phyloP scores from a whole-genome alignment of 371 early-diverging fungal genomes.

The Rhizopus arrhizus region DNA sequence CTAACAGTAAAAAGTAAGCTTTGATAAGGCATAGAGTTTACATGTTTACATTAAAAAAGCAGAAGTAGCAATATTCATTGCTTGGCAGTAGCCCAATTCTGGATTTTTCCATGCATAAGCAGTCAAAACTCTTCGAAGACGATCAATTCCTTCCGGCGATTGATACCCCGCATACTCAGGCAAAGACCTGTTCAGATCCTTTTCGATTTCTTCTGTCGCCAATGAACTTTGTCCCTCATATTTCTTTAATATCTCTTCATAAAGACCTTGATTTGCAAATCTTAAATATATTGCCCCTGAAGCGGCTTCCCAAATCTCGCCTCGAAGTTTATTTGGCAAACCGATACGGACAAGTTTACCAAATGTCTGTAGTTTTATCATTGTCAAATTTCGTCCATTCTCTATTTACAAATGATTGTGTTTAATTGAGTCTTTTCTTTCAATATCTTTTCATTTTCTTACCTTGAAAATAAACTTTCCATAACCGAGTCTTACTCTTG shows the following conservation, averaged over 20 bases:
- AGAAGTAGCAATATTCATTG: conserved; percentile 97
- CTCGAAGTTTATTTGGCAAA: conserved; percentile 86
- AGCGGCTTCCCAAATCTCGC: conserved; percentile 95
- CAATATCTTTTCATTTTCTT: background rate
- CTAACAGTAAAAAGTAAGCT: conserved; percentile 26
- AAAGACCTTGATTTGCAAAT: conserved; percentile 83
- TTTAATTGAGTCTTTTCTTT: no score
- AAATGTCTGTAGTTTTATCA: conserved; percentile 81
- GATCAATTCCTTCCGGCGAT: conserved; percentile 85
- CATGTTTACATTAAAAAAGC: conserved; percentile 79
- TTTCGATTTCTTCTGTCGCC: conserved; percentile 96
- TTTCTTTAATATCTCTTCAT: conserved; percentile 74
- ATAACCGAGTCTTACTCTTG: conserved; percentile 73
- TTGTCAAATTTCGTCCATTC: conserved; percentile 89
- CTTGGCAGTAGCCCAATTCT: conserved; percentile 97
- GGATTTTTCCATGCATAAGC: conserved; percentile 87
- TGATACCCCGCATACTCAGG: conserved; percentile 96
- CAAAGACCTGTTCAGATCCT: conserved; percentile 89
- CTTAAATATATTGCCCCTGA: conserved; percentile 89
- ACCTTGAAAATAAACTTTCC: conserved; percentile 79
- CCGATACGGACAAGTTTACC: conserved; percentile 90
- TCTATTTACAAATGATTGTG: conserved; percentile 38
- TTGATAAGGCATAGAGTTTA: background rate
- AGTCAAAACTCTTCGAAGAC: conserved; percentile 86
- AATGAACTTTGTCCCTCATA: conserved; percentile 67